A percentile compares a stretch with the other conserved stretches of the same genome.
phyloP scores from a whole-genome alignment of 2,329 filamentous ascomycete genomes.

The Aciculosporium take region DNA sequence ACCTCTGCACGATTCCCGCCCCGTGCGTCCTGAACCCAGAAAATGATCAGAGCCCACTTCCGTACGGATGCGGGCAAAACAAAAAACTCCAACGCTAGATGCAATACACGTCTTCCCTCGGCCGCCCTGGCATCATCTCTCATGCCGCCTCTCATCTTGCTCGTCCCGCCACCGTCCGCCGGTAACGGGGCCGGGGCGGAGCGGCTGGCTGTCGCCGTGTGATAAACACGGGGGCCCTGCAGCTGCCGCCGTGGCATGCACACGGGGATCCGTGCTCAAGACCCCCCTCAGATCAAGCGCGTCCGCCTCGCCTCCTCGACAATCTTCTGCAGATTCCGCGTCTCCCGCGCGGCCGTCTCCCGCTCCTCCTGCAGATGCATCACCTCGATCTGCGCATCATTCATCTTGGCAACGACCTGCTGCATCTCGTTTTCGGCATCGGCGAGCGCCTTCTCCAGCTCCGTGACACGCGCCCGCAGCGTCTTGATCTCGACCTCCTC shows the following conservation, averaged over 20 bases:
- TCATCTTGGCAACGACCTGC: conserved; percentile 68
- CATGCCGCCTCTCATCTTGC: background rate
- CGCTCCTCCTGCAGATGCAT: conserved; percentile 62
- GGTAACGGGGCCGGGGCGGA: no score
- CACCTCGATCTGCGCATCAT: conserved; percentile 68
- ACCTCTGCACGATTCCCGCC: no score
- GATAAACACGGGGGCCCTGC: no score
- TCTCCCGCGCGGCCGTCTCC: conserved; percentile 61
- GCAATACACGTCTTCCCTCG: conserved; percentile 12
- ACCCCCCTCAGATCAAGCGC: no score
- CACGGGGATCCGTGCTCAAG: no score
- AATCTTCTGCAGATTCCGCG: conserved; percentile 51
- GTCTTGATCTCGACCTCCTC: conserved; percentile 61
- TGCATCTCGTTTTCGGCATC: conserved; percentile 61
- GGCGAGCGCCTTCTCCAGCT: conserved; percentile 61
- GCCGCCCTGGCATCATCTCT: no score
- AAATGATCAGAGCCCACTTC: conserved; percentile 6
- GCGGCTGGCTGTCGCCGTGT: background rate
- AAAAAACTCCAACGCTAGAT: conserved; percentile 26
- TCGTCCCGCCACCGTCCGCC: background rate
- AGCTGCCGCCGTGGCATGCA: background rate
- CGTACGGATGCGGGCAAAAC: conserved; percentile 12
- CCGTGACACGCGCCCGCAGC: conserved; percentile 64
- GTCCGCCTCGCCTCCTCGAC: conserved; percentile 51
- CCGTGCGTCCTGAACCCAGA: background rate